Evolutionary conservation across 169 alveolate genomes (phyloP), one percentile per base, ranked within the genome.

Genomic region (Plasmodium ovale): DNA sequence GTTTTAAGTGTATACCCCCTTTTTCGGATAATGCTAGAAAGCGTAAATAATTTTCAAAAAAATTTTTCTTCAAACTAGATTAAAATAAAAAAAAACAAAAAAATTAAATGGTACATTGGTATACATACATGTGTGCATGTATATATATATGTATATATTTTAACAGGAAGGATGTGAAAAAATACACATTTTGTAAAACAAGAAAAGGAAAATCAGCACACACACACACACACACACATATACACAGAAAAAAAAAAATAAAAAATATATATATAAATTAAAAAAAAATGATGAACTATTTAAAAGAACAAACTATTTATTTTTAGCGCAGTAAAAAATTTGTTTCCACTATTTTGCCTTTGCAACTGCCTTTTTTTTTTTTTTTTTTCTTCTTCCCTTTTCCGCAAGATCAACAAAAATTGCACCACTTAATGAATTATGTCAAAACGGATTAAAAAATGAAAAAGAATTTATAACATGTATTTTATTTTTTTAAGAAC

Each of bases 181-280:
- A 53, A 53, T 53, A 16, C 64, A 0, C 0, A 10, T 53, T 53
- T 14, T 53, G 1, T 16, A 53, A 60, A 59, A 7, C 7, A 29
- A 33, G 12, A 2, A 1, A 60, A 31, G 47, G 71, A 29, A 27
- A 60, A 2, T 25, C 1, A 21, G 12, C 39, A 9, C 47, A 60
- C 53, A 25, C 71, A 60, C 71, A 60, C 71, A 31, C 56, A 47
- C 16, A 47, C 16, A 47, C n/a, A n/a, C n/a, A n/a, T n/a, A n/a
- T n/a, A n/a, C n/a, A 12, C 14, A 53, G 19, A 53, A 53, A 21
- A 53, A 53, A 53, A 53, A 53, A 39, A 39, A 39, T 6, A 39
- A 39, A 39, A 9, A 10, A 53, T 5, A 53, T n/a, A 53, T 14
- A 21, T 5, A 14, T 16, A 10, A 64, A 64, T 47, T 12, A 64